Evolutionary conservation across 345 rosid species (phyloP).

Genomic region (Eutrema japonicum): DNA sequence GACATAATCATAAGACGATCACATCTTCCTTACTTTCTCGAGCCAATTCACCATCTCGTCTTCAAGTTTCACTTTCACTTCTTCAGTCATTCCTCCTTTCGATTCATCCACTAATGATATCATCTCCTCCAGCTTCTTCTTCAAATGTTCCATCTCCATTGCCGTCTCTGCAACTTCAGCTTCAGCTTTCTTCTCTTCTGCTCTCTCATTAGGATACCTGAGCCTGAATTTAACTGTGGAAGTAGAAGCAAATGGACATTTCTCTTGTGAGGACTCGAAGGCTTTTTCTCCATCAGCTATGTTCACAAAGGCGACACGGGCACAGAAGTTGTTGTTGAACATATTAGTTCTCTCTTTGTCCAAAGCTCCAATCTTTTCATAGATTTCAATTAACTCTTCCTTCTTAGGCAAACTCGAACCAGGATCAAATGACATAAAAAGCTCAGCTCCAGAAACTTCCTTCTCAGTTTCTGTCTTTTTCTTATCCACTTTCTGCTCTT

Average conservation of each 20-base stretch:
- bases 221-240: conserved; percentile 34
- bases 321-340: conserved; percentile 49
- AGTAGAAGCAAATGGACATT: conserved; percentile 23
- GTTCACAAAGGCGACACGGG: conserved; percentile 55
- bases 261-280: conserved; percentile 53
- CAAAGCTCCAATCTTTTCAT: conserved; percentile 61
- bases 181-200: conserved; percentile 30
- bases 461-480: conserved; percentile 35
- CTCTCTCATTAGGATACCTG: conserved; percentile 41
- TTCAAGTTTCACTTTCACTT: conserved; percentile 47
- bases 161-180: conserved; percentile 28
- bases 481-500: conserved; percentile 31
- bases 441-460: conserved; percentile 48
- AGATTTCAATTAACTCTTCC: conserved; percentile 58
- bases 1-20: conserved; percentile 28
- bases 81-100: conserved; percentile 44
- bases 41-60: conserved; percentile 46
- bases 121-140: conserved; percentile 51
- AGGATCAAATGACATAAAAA: conserved; percentile 63
- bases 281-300: conserved; percentile 70
- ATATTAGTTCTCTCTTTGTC: conserved; percentile 55
- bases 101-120: conserved; percentile 43
- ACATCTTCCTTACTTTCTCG: conserved; percentile 48
- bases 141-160: conserved; percentile 43
- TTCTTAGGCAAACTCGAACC: conserved; percentile 64